phyloP scores from a whole-genome alignment of 2,329 filamentous ascomycete genomes.

The Aspergillus pseudoglaucus region DNA sequence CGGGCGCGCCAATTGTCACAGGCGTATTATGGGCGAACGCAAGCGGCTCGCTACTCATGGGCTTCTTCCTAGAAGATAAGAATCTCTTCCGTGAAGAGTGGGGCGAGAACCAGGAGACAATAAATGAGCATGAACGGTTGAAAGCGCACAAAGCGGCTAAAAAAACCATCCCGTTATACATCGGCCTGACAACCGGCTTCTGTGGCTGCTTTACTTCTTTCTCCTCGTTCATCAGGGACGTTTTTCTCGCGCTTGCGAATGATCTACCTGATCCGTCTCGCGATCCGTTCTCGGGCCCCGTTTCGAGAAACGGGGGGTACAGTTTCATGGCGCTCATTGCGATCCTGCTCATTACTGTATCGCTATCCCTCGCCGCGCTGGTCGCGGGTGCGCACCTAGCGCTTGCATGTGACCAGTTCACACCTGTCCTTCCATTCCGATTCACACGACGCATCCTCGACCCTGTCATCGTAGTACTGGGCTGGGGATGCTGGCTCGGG shows the following conservation, averaged over 20 bases:
- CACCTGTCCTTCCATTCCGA: constrained; percentile 54
- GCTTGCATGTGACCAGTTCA: constrained; percentile 50
- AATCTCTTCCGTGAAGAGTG: constrained; percentile 66
- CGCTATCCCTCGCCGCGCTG: constrained; percentile 63
- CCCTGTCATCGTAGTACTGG: constrained; percentile 57
- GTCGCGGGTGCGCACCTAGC: constrained; percentile 71
- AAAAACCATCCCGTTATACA: constrained; percentile 82
- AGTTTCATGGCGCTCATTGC: constrained; percentile 75
- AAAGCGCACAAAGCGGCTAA: constrained; percentile 53
- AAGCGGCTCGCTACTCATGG: constrained; percentile 72
- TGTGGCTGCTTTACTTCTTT: constrained; percentile 89
- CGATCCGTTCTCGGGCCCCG: constrained; percentile 22
- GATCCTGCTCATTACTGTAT: constrained; percentile 65
- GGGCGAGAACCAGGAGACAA: constrained; percentile 14
- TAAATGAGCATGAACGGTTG: constrained; percentile 22
- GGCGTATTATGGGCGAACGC: constrained; percentile 84
- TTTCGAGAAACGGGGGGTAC: constrained; percentile 62
- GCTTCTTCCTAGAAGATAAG: constrained; percentile 74
- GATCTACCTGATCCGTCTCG: constrained; percentile 53
- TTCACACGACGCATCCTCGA: constrained; percentile 59
- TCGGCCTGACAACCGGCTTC: constrained; percentile 78
- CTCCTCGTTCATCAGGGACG: constrained; percentile 74
- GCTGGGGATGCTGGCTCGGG: constrained; percentile 69
- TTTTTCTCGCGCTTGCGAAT: constrained; percentile 73
- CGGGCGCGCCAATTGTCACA: constrained; percentile 67